Evolutionary conservation across 1,139 yeast species (phyloP), one percentile per base, ranked within the genome.

Genomic region (Yamadazyma epiphylla): DNA sequence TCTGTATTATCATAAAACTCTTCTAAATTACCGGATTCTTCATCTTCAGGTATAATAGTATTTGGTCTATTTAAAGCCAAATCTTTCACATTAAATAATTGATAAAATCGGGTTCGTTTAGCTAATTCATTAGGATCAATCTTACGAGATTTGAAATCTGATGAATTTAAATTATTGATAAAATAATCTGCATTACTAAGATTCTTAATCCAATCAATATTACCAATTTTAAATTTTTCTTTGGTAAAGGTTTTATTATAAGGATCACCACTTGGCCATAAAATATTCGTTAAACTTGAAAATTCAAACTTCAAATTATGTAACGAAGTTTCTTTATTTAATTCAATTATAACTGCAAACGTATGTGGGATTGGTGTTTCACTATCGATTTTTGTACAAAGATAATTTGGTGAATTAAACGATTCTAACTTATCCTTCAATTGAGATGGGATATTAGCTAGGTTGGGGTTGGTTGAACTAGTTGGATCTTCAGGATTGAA

Each of bases 201-300:
- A 8, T 50, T 52, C 12, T 74, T 51, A 10, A 51, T 50, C 82
- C 82, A 77, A 27, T 60, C 66, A 43, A 67, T 38, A 13, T 54
- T 51, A 1, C 80, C 80, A 13, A 73, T 61, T 28, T 61, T 63
- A 46, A 72, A 77, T 30, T 58, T 57, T 41, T 77, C 82, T 33
- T 62, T 69, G 15, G 54, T 37, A 29, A 53, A 59, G 25, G 49
- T 43, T 36, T 55, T 64, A 40, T 60, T 67, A 44, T 71, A 70
- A 1, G 77, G 74, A 17, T 76, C 76, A 7, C 77, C 76, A 22
- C 64, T 58, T 5, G 78, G 77, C 84, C 84, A 77, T 36, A 67
- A 52, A 3, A 74, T 59, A 30, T 49, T 53, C 5, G 64, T 53
- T 3, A 45, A 22, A 11, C 70, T 62, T 31, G 50, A 53, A 37